Evolutionary conservation across 1,284 basidiomycete species (phyloP).

Genomic region (Irpex rosettiformis): DNA sequence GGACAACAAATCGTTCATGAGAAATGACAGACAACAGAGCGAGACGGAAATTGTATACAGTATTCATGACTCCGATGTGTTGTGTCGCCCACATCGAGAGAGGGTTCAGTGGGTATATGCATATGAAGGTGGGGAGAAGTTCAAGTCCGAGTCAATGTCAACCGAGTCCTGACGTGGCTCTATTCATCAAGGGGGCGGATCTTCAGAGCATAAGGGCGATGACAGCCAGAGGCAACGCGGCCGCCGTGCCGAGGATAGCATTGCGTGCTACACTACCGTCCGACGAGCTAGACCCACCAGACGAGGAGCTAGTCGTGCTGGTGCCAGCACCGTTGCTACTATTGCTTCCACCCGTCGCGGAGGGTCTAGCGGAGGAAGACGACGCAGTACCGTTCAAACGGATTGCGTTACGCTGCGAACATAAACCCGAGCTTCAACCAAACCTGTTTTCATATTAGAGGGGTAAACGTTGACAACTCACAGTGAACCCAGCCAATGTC

Average conservation of each 20-base stretch:
- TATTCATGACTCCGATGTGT: no score
- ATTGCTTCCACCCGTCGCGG: background rate
- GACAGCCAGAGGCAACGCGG: slow-evolving; percentile 17
- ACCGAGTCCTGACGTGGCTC: no score
- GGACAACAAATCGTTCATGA: background rate
- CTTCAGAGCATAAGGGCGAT: slow-evolving; percentile 17
- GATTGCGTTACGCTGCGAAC: slow-evolving; percentile 44
- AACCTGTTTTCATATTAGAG: background rate
- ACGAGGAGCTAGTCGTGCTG: background rate
- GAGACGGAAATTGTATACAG: background rate
- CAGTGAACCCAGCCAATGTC: slow-evolving; percentile 52
- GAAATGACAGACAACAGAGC: background rate
- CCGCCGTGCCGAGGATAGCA: slow-evolving; percentile 13
- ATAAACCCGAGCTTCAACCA: slow-evolving; percentile 6
- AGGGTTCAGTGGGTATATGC: background rate
- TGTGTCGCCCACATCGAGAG: no score
- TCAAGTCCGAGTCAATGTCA: background rate
- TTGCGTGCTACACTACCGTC: slow-evolving; percentile 30
- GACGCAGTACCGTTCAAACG: slow-evolving; percentile 46
- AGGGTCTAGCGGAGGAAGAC: background rate
- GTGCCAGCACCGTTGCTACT: background rate
- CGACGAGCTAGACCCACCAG: slow-evolving; percentile 8
- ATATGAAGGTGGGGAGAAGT: background rate
- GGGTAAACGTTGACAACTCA: slow-evolving; percentile 25
- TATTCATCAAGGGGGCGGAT: no score